Evolutionary conservation across 495 filamentous ascomycete species (phyloP).

Genomic region (Podospora pseudoanserina): DNA sequence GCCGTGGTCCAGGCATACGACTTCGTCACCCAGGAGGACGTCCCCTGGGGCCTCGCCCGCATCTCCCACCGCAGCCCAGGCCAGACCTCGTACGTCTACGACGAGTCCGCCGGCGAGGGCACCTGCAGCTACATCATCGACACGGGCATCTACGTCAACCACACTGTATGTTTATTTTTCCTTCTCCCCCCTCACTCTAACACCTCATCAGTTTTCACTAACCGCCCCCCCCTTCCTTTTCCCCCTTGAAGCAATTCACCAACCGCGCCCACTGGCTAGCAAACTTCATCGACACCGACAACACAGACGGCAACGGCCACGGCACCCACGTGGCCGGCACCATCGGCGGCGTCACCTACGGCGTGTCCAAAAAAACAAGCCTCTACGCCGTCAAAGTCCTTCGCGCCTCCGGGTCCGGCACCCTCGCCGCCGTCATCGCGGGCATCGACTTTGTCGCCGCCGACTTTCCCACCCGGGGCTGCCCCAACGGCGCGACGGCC

Average conservation of each 20-base stretch:
- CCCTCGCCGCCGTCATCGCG: constrained; percentile 38
- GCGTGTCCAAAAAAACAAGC: constrained; percentile 61
- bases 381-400: constrained; percentile 69
- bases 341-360: constrained; percentile 57
- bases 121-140: constrained; percentile 60
- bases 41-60: constrained; percentile 59
- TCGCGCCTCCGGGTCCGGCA: constrained; percentile 43
- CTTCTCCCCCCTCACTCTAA: constrained; percentile 19
- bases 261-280: constrained; percentile 50
- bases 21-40: constrained; percentile 44
- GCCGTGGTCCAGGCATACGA: constrained; percentile 39
- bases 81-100: constrained; percentile 53
- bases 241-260: constrained; percentile 43
- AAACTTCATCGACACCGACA: constrained; percentile 33
- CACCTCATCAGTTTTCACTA: neutral
- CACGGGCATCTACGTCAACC: constrained; percentile 53
- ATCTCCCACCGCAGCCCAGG: constrained; percentile 53
- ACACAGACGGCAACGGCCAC: constrained; percentile 43
- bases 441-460: constrained; percentile 45
- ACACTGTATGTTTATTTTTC: constrained; percentile 34
- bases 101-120: constrained; percentile 52
- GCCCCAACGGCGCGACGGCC: constrained; percentile 38
- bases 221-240: neutral
- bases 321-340: constrained; percentile 68
- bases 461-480: constrained; percentile 31